Evolutionary conservation across 2,329 filamentous ascomycete species (phyloP).

Genomic region (Cryphonectria parasitica): DNA sequence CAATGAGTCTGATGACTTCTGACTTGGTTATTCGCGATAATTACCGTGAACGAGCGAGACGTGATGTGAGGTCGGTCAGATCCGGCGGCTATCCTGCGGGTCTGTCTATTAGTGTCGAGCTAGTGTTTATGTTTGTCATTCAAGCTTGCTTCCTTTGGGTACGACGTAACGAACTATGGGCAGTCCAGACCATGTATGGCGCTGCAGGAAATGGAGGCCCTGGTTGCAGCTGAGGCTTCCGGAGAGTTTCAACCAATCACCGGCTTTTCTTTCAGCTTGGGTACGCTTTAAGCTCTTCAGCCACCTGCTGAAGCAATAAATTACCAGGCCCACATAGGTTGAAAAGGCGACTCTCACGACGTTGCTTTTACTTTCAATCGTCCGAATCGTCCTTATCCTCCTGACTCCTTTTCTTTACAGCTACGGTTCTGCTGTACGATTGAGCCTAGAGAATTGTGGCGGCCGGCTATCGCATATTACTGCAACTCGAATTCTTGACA

Average conservation of each 20-base stretch:
- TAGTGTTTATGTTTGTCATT: not conserved
- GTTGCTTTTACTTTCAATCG: not conserved
- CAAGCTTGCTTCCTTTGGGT: not conserved
- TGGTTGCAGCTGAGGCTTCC: not conserved
- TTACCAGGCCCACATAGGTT: not conserved
- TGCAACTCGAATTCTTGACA: not conserved
- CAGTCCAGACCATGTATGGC: not conserved
- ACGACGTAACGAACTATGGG: not conserved
- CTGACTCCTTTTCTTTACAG: not conserved
- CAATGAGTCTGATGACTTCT: not conserved
- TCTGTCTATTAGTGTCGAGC: not conserved
- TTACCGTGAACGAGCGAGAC: not conserved
- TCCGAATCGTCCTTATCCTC: not conserved
- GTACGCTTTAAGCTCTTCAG: not conserved
- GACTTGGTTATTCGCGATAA: not conserved
- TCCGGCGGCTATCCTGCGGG: not conserved
- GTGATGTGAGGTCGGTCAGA: not conserved
- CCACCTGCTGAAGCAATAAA: not conserved
- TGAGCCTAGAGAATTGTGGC: not conserved
- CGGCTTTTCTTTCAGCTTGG: not conserved
- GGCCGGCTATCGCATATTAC: not conserved
- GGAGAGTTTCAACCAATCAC: not conserved
- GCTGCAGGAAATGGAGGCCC: not conserved
- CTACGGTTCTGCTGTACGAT: not conserved
- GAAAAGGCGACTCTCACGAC: not conserved